Base-by-base conservation (phyloP, 2,329 filamentous ascomycete genomes). In the Pseudogymnoascus sp. region DNA sequence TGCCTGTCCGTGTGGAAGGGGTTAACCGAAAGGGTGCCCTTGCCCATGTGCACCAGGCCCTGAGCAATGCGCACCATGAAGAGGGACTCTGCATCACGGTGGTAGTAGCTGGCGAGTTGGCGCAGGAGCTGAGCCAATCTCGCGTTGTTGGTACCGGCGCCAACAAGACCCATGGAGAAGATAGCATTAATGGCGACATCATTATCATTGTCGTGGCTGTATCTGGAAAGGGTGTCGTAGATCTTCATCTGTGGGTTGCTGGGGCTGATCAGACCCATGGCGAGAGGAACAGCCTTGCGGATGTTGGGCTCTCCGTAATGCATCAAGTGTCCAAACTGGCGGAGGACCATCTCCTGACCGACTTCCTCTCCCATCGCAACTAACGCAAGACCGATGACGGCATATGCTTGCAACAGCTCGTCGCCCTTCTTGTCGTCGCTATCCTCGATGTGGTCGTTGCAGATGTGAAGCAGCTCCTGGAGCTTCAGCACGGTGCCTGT, bases 181-280 rank as follows among this genome's bases (percentile, higher is more conserved):
- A 99, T 99, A 72, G 95, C 92, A 74, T 97, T 99, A 77, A 99
- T 90, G 40, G 95, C 95, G 56, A 99, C 95, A 72, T 99, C 95
- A 66, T 93, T 96, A 78, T 99, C 95, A 69, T 95, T 99, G 79
- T 99, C 95, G 83, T 99, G 95, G 67, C 90, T 96, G 83, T 99
- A 99, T 73, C 95, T 84, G 61, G 95, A 99, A 10, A 99, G 82
- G 0, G 95, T 99, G 76, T 99, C 95, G 79, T 99, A 99, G 59
- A 99, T 90, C 82, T 97, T 99, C 93, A 99, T 99, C 76, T 99
- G 96, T 10, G 95, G 95, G 79, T 99, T 99, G 79, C 92, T 97
- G 11, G 96, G 91, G 78, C 91, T 96, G 73, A 99, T 89, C 62
- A 99, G 84, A 72, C 93, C 96, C 91, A 99, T 96, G 25, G 95